Conservation (phyloP, 192 early-diverging fungal species). For the Haplosporangium gracile region DNA sequence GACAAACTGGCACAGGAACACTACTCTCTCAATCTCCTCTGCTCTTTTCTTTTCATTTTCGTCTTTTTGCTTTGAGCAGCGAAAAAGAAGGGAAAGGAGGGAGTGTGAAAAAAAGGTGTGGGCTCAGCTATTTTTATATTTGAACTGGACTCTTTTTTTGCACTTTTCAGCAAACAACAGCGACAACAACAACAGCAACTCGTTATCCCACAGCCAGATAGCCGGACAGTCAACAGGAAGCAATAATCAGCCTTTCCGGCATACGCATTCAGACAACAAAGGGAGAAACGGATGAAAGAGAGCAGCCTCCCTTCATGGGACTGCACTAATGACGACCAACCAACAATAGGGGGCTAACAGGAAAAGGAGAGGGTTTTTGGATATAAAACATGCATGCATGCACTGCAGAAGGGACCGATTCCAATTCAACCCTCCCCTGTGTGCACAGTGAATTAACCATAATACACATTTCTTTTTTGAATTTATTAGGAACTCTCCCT, state of each 20-base stretch:
- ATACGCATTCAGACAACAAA: not conserved
- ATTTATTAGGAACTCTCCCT: slow-evolving; percentile 79
- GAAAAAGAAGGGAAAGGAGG: too few relatives aligned
- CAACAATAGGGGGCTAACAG: not conserved
- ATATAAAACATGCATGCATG: not conserved
- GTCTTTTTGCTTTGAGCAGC: too few relatives aligned
- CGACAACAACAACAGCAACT: not conserved
- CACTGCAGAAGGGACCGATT: not conserved
- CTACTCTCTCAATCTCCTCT: too few relatives aligned
- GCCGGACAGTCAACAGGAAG: not conserved
- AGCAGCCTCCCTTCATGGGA: not conserved
- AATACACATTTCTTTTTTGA: not conserved
- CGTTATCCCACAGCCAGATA: too few relatives aligned
- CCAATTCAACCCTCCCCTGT: too few relatives aligned
- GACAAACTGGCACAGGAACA: too few relatives aligned
- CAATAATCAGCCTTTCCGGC: not conserved
- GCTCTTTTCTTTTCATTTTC: too few relatives aligned
- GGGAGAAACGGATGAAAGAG: too few relatives aligned
- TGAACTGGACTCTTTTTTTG: not conserved
- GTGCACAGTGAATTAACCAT: not conserved
- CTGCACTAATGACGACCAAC: not conserved
- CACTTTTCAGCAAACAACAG: not conserved
- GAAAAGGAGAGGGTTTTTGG: not conserved
- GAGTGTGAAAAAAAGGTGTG: too few relatives aligned
- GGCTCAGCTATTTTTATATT: too few relatives aligned